Evolutionary conservation across 2,329 filamentous ascomycete genomes (phyloP).

Genomic region (Cephalotrichum gorgonifer): DNA sequence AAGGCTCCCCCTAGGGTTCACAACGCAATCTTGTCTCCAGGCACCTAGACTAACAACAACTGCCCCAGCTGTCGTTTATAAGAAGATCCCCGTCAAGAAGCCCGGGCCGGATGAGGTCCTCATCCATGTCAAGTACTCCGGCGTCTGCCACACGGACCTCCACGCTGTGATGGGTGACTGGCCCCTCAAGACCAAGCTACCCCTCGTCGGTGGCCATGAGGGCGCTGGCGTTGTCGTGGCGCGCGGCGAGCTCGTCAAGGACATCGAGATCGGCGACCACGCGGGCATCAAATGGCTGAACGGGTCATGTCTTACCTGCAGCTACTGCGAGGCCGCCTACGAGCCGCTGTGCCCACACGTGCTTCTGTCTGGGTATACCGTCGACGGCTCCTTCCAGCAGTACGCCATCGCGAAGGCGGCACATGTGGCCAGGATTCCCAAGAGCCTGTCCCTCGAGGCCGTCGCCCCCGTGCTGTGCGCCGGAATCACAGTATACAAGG

Average conservation of each 20-base stretch:
- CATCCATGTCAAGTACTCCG: conserved; percentile 81
- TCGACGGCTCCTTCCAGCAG: conserved; percentile 89
- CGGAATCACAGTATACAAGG: conserved; percentile 83
- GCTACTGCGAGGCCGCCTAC: conserved; percentile 70
- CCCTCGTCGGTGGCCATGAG: conserved; percentile 73
- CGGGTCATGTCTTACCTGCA: conserved; percentile 72
- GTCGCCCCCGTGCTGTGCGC: conserved; percentile 75
- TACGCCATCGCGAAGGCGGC: conserved; percentile 81
- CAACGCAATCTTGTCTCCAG: background rate
- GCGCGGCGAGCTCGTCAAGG: conserved; percentile 63
- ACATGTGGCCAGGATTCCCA: conserved; percentile 73
- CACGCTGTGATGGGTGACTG: conserved; percentile 80
- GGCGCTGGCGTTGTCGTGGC: conserved; percentile 78
- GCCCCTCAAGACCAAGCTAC: conserved; percentile 73
- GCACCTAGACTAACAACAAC: conserved; percentile 7
- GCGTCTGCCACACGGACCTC: conserved; percentile 82
- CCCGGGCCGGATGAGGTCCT: conserved; percentile 86
- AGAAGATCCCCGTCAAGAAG: conserved; percentile 70
- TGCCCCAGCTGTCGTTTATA: conserved; percentile 54
- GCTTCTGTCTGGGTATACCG: conserved; percentile 78
- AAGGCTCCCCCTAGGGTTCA: conserved; percentile 23
- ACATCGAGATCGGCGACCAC: conserved; percentile 72
- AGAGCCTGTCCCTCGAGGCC: conserved; percentile 64
- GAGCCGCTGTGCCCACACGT: conserved; percentile 74
- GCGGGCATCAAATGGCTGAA: conserved; percentile 93